These are phyloP conservation scores for Colletotrichum noveboracense DNA, from an alignment of 2,329 filamentous ascomycete species.

Conservation along the genomic window DNA sequence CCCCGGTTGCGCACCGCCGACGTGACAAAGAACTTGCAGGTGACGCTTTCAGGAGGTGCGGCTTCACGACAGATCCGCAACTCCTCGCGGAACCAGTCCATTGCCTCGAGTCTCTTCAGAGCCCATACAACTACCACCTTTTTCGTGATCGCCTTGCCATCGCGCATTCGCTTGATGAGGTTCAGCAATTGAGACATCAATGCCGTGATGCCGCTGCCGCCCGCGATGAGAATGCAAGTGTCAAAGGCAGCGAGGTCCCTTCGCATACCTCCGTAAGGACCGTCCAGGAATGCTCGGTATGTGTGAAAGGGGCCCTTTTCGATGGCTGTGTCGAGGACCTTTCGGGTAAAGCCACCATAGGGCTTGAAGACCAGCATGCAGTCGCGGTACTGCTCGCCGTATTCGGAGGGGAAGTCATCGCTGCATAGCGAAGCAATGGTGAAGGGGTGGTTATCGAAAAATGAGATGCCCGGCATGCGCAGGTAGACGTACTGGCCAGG, in stretches of 20 bases:
- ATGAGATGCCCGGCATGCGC: conserved; percentile 88
- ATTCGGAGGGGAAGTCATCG: conserved; percentile 90
- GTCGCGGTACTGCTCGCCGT: conserved; percentile 86
- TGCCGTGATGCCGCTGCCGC: conserved; percentile 93
- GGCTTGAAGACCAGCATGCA: conserved; percentile 92
- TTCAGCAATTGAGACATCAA: conserved; percentile 90
- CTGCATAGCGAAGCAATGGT: conserved; percentile 93
- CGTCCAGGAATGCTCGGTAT: conserved; percentile 90
- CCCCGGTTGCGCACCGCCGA: conserved; percentile 65
- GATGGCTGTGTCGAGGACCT: conserved; percentile 81
- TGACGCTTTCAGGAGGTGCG: conserved; percentile 85
- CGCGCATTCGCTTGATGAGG: conserved; percentile 95
- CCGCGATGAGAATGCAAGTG: conserved; percentile 89
- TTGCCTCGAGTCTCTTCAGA: conserved; percentile 85
- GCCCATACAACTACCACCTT: conserved; percentile 95
- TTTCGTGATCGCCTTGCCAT: conserved; percentile 91
- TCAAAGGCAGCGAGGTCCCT: conserved; percentile 91
- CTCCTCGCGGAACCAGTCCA: conserved; percentile 98
- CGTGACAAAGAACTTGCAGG: conserved; percentile 95
- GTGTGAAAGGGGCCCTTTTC: conserved; percentile 90
- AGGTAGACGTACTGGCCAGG: conserved; percentile 96
- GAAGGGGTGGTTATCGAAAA: conserved; percentile 94
- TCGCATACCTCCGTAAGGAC: conserved; percentile 94
- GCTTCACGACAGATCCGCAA: conserved; percentile 89
- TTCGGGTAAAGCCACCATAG: conserved; percentile 87